Percentiles rank a stretch among this genome's conserved stretches.
phyloP scores from a whole-genome alignment of 140 eudicot species.

The Flaveria floridana region DNA sequence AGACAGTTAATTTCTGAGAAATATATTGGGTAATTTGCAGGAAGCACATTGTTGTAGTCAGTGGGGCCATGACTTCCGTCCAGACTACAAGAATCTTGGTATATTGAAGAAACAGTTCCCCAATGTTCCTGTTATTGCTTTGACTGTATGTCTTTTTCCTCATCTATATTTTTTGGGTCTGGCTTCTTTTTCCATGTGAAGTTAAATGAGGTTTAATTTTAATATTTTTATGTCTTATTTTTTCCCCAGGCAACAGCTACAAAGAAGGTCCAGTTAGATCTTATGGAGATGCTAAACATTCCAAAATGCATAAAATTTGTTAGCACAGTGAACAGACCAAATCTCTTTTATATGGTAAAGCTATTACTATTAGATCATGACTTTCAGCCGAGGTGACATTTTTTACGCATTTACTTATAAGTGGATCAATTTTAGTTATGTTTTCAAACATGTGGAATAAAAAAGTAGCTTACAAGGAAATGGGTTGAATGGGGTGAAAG shows the following conservation, averaged over 20 bases:
- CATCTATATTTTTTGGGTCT: not conserved
- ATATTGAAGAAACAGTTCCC: conserved; percentile 98
- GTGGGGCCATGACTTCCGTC: conserved; percentile 99
- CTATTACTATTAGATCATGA: conserved; percentile 3
- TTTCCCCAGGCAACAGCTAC: conserved; percentile 86
- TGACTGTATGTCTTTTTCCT: conserved; percentile 60
- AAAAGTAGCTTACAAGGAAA: conserved; percentile 2
- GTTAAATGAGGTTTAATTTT: conserved; percentile 1
- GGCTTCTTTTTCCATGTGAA: conserved; percentile 14
- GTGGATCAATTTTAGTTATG: not conserved
- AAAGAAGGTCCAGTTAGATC: conserved; percentile 85
- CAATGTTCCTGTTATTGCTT: conserved; percentile 81
- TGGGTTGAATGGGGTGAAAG: conserved; percentile 11
- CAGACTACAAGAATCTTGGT: conserved; percentile 97
- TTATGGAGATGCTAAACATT: conserved; percentile 90
- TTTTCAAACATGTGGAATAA: not conserved
- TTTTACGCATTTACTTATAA: not conserved
- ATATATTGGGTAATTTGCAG: conserved; percentile 40
- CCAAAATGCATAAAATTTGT: conserved; percentile 87
- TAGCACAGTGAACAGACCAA: conserved; percentile 95
- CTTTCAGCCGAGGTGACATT: not conserved
- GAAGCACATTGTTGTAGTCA: conserved; percentile 99
- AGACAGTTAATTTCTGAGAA: not conserved
- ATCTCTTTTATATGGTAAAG: conserved; percentile 93
- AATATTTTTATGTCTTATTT: conserved; percentile 20